Base-by-base conservation (phyloP, 1,284 basidiomycete genomes). In the Fistulina hepatica region DNA sequence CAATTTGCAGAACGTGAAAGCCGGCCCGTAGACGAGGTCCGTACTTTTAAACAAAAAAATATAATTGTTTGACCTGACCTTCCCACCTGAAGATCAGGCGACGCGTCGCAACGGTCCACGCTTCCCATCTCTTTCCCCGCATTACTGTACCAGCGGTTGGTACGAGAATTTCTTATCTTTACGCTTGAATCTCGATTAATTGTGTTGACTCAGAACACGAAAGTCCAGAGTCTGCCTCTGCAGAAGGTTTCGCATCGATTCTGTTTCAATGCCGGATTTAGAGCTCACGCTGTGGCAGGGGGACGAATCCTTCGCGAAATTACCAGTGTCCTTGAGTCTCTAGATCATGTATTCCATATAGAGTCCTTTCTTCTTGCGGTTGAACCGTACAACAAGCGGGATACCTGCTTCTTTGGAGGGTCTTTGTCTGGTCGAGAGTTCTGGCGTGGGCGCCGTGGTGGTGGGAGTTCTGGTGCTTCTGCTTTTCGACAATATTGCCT, bases 301-400 rank as follows among this genome's bases (percentile, higher is more conserved):
- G n/a, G n/a, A n/a, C n/a, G n/a, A n/a, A 54, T 69, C 24, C 64
- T 78, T 17, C 54, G 58, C 28, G 56, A 65, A 34, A 57, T 67
- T 2, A 77, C 74, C 17, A 58, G 56, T 23, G 58, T 63, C 16
- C 56, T 79, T 9, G 73, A 78, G 48, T 63, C 67, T 6, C 55
- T 79, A 3, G 57, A 61, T 21, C 54, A 54, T 5, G 55, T 65
- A 9, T 59, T 67, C 10, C 71, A 71, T 2, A 53, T 72, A 7
- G 72, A 80, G 33, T 73, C 76, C 0, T 74, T 79, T 48, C 46
- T 79, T 34, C 63, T 81, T 4, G 71, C 72, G 2, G 66, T 79
- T 25, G 66, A 77, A 46, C 71, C 73, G 2, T 46, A 48, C 17
- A 60, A 70, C 44, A 47, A 57, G 10, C 42, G 53, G 2, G 68